Base-by-base conservation (phyloP, 129 eudicot genomes). In the Centrapalus pauciflorus region DNA sequence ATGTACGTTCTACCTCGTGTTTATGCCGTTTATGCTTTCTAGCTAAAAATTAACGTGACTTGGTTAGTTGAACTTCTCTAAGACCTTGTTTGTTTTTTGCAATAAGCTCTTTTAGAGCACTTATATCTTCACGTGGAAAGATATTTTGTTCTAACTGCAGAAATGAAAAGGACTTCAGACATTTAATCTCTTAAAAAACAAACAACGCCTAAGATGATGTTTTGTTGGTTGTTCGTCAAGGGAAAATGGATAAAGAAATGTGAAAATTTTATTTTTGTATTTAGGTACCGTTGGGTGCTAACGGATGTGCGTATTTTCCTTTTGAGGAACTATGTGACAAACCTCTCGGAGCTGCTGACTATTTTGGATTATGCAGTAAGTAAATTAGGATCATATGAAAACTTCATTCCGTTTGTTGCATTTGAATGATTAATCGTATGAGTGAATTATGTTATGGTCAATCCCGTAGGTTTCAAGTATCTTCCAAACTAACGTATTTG, bases 281-380 rank as follows among this genome's bases (percentile, higher is more conserved):
- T n/a, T 69, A 91, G 96, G 85, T 87, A 54, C 94, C 93, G 0
- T 54, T 85, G 71, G 97, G 96, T 72, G 90, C 88, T 41, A 83
- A 91, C 35, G 90, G 94, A 64, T 91, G 97, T 75, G 96, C 97
- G 12, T 91, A 80, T 80, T 91, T 91, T 61, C 74, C 93, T 1
- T 91, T 91, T 43, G 96, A 91, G 71, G 97, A 91, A 49, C 90
- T 91, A 1, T 91, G 97, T 61, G 97, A 91, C 69, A 84, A 79
- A 75, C 97, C 97, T 49, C 90, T 87, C 76, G 97, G 97, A n/a
- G 97, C 97, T 33, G 97, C 97, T 13, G 97, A 91, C 76, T 91
- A 91, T 77, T 83, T 85, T 74, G 97, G 96, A 55, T 75, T 91
- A 37, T 91, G 79, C 61, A 87, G 97, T 91, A 87, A 91, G 97